A percentile compares a stretch with the other conserved stretches of the same genome.
Conservation (phyloP, 805 yeast genomes). For the Metschnikowia drakensbergensis region DNA sequence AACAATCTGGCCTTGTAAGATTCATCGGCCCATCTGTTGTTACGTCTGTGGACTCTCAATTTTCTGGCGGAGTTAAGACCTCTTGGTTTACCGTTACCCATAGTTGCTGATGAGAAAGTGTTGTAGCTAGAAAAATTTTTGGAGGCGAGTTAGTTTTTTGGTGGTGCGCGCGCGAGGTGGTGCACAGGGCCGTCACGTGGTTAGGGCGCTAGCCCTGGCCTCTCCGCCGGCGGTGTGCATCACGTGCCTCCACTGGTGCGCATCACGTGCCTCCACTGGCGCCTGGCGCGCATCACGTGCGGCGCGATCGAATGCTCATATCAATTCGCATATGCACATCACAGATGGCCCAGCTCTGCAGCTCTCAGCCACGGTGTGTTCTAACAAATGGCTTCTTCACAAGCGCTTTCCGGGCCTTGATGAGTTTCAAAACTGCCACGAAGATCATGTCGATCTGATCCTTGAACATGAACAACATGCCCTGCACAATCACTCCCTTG, state of each 20-base stretch:
- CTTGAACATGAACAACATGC: conserved; percentile 75
- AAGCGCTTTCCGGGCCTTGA: conserved; percentile 18
- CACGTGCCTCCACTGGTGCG: too few relatives aligned
- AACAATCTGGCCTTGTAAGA: conserved; percentile 97
- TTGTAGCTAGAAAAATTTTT: conserved; percentile 9
- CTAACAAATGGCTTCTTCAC: neutral
- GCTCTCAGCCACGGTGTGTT: too few relatives aligned
- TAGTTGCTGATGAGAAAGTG: conserved; percentile 41
- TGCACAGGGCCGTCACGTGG: conserved; percentile 3
- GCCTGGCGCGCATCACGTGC: neutral
- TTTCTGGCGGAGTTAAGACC: conserved; percentile 99
- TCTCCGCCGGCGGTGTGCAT: too few relatives aligned
- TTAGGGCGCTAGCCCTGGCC: conserved; percentile 14
- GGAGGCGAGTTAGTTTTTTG: conserved; percentile 9
- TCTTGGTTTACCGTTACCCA: conserved; percentile 99
- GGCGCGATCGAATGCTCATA: too few relatives aligned
- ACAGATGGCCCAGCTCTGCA: too few relatives aligned
- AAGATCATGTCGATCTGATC: conserved; percentile 54
- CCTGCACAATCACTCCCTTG: conserved; percentile 83
- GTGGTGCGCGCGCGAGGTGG: conserved; percentile 6
- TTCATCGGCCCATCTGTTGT: conserved; percentile 99
- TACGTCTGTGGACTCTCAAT: conserved; percentile 99
- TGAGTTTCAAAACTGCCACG: conserved; percentile 28
- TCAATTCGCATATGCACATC: too few relatives aligned
- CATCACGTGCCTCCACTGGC: too few relatives aligned